phyloP scores from a whole-genome alignment of 768 basidiomycete species.

The Tulasnella sp. region DNA sequence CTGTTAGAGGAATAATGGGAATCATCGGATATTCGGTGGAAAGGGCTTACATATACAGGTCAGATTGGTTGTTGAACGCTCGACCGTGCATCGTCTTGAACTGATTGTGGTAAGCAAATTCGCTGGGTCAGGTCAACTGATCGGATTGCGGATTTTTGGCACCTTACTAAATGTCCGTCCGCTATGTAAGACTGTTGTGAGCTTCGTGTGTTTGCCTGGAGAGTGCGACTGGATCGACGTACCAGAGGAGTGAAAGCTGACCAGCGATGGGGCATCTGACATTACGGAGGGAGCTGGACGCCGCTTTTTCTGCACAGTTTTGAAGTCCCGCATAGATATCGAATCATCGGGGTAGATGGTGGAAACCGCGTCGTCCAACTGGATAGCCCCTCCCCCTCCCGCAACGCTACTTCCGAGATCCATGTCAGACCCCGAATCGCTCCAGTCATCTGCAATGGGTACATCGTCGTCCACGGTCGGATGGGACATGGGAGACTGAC shows the following conservation, averaged over 20 bases:
- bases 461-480: background rate
- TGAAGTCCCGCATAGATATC: background rate
- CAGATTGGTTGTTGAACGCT: slow-evolving; percentile 7
- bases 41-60: background rate
- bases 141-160: background rate
- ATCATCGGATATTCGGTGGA: background rate
- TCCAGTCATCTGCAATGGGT: background rate
- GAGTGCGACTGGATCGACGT: background rate
- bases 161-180: slow-evolving; percentile 8
- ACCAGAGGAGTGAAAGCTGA: slow-evolving; percentile 5
- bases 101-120: background rate
- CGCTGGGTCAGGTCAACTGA: background rate
- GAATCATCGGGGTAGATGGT: slow-evolving; percentile 17
- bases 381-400: background rate
- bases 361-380: background rate
- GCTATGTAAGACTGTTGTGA: background rate
- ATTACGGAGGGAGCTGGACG: background rate
- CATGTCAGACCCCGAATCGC: background rate
- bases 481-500: background rate
- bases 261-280: background rate
- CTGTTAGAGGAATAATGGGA: background rate
- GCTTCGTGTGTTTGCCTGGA: background rate
- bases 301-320: background rate
- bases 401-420: background rate
- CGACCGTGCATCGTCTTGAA: slow-evolving; percentile 11